Conservation (phyloP, 768 basidiomycete species). For the Hericium erinaceus region DNA sequence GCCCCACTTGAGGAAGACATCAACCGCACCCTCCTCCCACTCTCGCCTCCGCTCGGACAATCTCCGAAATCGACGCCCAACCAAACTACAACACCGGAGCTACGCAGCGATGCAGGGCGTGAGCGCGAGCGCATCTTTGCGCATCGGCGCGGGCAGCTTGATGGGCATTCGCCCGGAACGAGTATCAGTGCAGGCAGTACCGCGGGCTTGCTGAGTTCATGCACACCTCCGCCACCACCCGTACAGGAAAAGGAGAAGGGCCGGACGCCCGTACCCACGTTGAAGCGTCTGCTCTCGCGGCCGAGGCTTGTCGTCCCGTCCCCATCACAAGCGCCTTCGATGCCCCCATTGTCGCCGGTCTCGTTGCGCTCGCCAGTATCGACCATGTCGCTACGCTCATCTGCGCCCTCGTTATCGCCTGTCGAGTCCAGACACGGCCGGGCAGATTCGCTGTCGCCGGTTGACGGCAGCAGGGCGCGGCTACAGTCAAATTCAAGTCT, state of each 20-base stretch:
- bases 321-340: neutral
- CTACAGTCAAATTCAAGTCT: too few relatives aligned
- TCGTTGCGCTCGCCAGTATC: neutral
- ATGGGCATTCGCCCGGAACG: too few relatives aligned
- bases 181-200: neutral
- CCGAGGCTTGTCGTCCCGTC: conserved; percentile 5
- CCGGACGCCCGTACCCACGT: conserved; percentile 4
- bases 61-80: too few relatives aligned
- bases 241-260: neutral
- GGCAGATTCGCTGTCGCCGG: too few relatives aligned
- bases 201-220: neutral
- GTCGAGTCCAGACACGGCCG: too few relatives aligned
- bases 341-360: neutral
- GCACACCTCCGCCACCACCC: neutral
- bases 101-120: too few relatives aligned
- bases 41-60: neutral
- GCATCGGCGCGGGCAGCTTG: too few relatives aligned
- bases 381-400: neutral
- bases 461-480: too few relatives aligned
- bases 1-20: neutral
- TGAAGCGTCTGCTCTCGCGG: conserved; percentile 12
- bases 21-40: neutral
- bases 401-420: neutral
- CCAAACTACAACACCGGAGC: too few relatives aligned
- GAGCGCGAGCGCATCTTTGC: too few relatives aligned